These are phyloP conservation scores for Candida sp. DNA, from an alignment of 1,139 yeast genomes.

Conservation along the genomic window DNA sequence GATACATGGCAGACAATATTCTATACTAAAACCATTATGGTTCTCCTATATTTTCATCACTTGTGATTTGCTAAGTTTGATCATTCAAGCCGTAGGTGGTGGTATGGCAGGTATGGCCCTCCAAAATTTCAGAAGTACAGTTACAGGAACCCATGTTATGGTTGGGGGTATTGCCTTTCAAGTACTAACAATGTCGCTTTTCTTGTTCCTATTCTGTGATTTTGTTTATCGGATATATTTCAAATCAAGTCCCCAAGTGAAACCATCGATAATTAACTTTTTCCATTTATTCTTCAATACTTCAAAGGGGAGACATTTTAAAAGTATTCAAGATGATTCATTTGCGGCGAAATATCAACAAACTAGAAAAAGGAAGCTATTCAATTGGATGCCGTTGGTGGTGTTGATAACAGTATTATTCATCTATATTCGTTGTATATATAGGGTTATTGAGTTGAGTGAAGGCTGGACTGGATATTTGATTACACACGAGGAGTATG, in stretches of 20 bases:
- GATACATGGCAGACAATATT: constrained; percentile 22
- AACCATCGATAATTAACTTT: constrained; percentile 5
- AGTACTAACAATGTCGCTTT: constrained; percentile 33
- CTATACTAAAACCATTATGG: constrained; percentile 28
- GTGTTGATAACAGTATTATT: constrained; percentile 17
- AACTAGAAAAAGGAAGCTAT: constrained; percentile 14
- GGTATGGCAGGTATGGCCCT: constrained; percentile 27
- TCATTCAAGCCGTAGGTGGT: constrained; percentile 38
- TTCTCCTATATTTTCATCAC: constrained; percentile 32
- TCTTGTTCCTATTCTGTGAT: constrained; percentile 19
- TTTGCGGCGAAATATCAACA: constrained; percentile 14
- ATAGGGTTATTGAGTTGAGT: constrained; percentile 27
- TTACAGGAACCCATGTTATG: constrained; percentile 32
- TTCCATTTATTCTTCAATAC: constrained; percentile 22
- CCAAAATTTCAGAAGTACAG: constrained; percentile 12
- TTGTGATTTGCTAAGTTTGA: constrained; percentile 30
- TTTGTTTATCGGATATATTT: constrained; percentile 24
- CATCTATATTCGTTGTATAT: constrained; percentile 27
- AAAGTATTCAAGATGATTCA: constrained; percentile 13
- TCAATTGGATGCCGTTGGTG: constrained; percentile 21
- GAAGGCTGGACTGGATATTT: constrained; percentile 34
- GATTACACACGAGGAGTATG: constrained; percentile 27
- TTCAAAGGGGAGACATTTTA: constrained; percentile 12
- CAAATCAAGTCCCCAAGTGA: constrained; percentile 5
- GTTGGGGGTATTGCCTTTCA: constrained; percentile 38